These are phyloP conservation scores for Actinomortierella ambigua DNA, from an alignment of 371 early-diverging fungal genomes.

Conservation along the genomic window DNA sequence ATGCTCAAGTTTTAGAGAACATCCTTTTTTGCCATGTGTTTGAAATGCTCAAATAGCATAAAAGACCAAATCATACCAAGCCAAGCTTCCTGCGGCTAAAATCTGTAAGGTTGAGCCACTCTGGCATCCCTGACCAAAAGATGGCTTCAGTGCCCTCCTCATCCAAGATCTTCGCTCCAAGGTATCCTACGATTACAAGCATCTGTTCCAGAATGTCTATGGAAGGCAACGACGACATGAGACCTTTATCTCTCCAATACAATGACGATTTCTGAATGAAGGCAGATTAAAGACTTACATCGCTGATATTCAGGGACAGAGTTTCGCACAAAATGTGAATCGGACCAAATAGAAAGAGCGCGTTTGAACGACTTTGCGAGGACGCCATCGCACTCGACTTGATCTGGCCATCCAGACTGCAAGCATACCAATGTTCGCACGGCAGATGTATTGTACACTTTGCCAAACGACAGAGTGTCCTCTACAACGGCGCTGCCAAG, in stretches of 20 bases:
- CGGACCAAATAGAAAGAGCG: slow-evolving; percentile 34
- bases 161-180: slow-evolving; percentile 4
- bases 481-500: slow-evolving; percentile 8
- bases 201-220: slow-evolving; percentile 30
- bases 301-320: slow-evolving; percentile 28
- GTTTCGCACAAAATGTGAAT: slow-evolving; percentile 28
- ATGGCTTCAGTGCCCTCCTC: slow-evolving; percentile 12
- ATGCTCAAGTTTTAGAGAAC: not conserved
- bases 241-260: not conserved
- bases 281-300: slow-evolving; percentile 14
- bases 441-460: slow-evolving; percentile 13
- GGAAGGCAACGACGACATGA: too few relatives aligned
- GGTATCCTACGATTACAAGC: slow-evolving; percentile 24
- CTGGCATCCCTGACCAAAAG: slow-evolving; percentile 19
- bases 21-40: too few relatives aligned
- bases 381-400: slow-evolving; percentile 18
- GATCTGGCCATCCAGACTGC: slow-evolving; percentile 38
- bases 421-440: slow-evolving; percentile 31
- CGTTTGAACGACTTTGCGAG: slow-evolving; percentile 15
- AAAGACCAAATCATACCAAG: slow-evolving; percentile 7
- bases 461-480: slow-evolving; percentile 19
- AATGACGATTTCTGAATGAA: not conserved
- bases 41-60: not conserved
- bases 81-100: slow-evolving; percentile 19
- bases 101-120: slow-evolving; percentile 26